Conservation (phyloP, 2,329 filamentous ascomycete genomes). For the Talaromyces funiculosus region DNA sequence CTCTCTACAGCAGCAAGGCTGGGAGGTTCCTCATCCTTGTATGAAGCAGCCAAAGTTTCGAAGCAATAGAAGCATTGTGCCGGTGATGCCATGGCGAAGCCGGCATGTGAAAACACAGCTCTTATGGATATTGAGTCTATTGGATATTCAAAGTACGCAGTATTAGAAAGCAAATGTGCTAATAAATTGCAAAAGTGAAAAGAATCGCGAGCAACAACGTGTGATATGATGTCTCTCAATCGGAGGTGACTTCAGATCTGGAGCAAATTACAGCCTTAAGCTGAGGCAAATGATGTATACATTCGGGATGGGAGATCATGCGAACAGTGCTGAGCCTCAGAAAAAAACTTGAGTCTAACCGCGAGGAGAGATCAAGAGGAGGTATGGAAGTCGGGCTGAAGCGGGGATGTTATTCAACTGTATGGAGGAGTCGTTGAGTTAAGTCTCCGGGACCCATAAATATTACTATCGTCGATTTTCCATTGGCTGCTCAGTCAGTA, state of each 20-base stretch:
- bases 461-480: background rate
- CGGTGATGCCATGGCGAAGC: constrained; percentile 64
- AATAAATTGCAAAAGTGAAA: too few species aligned
- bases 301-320: background rate
- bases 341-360: background rate
- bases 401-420: background rate
- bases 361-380: background rate
- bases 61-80: constrained; percentile 93
- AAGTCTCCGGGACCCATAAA: background rate
- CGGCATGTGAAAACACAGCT: background rate
- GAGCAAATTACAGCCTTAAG: background rate
- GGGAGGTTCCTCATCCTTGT: constrained; percentile 63
- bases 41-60: constrained; percentile 71
- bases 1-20: constrained; percentile 64
- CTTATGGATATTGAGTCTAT: constrained; percentile 2
- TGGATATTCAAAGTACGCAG: background rate
- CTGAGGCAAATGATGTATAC: background rate
- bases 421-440: background rate
- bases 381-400: background rate
- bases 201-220: too few species aligned
- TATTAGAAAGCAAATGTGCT: background rate
- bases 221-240: background rate
- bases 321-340: background rate
- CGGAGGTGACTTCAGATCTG: background rate
- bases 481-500: background rate